Evolutionary conservation across 83 land plant species (phyloP), one percentile per base, ranked within the genome.

Genomic region (Thuja plicata): DNA sequence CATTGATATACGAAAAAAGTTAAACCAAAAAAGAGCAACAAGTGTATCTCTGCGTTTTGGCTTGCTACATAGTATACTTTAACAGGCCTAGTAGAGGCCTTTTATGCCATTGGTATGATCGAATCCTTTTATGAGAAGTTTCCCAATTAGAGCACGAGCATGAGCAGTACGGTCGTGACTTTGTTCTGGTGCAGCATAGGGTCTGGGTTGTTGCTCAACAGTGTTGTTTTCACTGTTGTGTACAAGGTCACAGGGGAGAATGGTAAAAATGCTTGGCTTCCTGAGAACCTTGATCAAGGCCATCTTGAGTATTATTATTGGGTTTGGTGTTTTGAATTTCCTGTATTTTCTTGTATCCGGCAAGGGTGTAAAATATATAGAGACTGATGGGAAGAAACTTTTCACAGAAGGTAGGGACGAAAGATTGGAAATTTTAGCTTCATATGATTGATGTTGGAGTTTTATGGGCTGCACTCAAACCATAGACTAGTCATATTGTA

Each of bases 121-220:
- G 95, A 97, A 87, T 97, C 95, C 89, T 91, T 97, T 89, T 97
- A 97, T 86, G 96, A 94, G 41, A 96, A 97, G 90, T 89, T 95
- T 11, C 98, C 98, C 0, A 97, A 93, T n/a, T n/a, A n/a, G n/a
- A n/a, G n/a, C n/a, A n/a, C n/a, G 55, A 94, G 94, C 87, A 97
- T 97, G 95, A 90, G 95, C 54, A 93, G 97, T 84, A 91, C 93
- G 4, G 96, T 94, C 2, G 91, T 88, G 1, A 95, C 95, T 16
- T 88, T 97, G 38, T 94, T 90, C 84, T 93, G 94, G 93, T 77
- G n/a, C 13, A 77, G 96, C 1, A 82, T 91, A 30, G 90, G 95
- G 3, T 87, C 84, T 9, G 98, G 98, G 43, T 92, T 89, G 85
- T 97, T 92, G 70, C 15, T 91, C 40, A 95, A 97, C 90, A 92